phyloP scores from a whole-genome alignment of 495 filamentous ascomycete species.

The Talaromyces stipitatus region DNA sequence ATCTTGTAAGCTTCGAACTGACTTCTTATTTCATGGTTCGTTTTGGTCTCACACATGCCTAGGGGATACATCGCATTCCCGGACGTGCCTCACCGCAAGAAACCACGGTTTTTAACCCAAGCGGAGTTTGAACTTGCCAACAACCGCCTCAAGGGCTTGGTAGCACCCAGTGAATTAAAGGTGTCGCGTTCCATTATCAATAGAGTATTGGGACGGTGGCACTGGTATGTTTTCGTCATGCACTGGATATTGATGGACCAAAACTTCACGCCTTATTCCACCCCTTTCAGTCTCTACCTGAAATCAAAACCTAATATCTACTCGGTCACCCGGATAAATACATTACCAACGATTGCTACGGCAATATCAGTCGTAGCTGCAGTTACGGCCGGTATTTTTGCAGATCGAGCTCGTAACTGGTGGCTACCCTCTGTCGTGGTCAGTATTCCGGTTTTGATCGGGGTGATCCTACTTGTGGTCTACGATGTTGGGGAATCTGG shows the following conservation, averaged over 20 bases:
- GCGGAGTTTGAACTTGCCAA: conserved; percentile 21
- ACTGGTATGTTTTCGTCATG: conserved; percentile 20
- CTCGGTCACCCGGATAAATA: conserved; percentile 14
- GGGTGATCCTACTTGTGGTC: conserved; percentile 18
- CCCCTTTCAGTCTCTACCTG: conserved; percentile 23
- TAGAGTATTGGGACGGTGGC: conserved; percentile 22
- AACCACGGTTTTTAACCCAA: conserved; percentile 15
- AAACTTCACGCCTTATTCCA: conserved; percentile 19
- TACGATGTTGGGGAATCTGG: conserved; percentile 25
- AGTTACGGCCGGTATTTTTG: conserved; percentile 17
- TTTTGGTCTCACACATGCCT: background rate
- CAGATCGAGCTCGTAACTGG: conserved; percentile 19
- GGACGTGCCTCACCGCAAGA: conserved; percentile 14
- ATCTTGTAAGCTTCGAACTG: conserved; percentile 10
- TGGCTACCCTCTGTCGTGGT: conserved; percentile 20
- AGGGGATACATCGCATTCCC: conserved; percentile 18
- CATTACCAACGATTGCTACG: conserved; percentile 19
- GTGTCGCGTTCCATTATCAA: conserved; percentile 13
- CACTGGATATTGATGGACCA: conserved; percentile 25
- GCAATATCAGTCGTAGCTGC: conserved; percentile 24
- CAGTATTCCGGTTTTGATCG: conserved; percentile 19
- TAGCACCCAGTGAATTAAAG: conserved; percentile 18
- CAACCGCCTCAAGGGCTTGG: conserved; percentile 17
- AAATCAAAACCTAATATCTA: conserved; percentile 19
- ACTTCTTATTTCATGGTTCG: background rate